Base-by-base conservation (phyloP, 139 green algal species). In the Dunaliella primolecta region DNA sequence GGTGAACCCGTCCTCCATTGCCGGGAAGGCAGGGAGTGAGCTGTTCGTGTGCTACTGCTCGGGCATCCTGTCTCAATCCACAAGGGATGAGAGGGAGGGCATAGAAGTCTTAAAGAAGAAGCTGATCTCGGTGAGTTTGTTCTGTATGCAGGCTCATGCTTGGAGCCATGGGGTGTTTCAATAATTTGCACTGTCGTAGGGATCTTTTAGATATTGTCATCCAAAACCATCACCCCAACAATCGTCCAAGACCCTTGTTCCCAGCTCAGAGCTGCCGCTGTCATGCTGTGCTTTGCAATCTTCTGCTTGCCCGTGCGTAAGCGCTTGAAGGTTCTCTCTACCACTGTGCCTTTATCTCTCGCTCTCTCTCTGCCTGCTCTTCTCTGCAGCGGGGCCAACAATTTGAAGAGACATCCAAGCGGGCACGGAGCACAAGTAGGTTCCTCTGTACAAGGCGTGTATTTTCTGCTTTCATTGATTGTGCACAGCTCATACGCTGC, bases 1-100 rank as follows among this genome's bases (percentile, higher is more conserved):
- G n/a, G 95, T 94, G 86, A 96, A 98, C 89, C 93, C 94, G 29
- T 96, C 95, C 2, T 91, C 94, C 71, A 98, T 98, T 78, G 96
- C 92, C 20, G 87, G 99, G 29, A 94, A 95, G 34, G 96, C 96
- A 2, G 96, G 92, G 1, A 98, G 96, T 83, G 95, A 99, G 85
- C 92, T 99, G 27, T 99, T 99, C 88, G 86, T 98, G 84, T 90
- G 96, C 7, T 99, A 97, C 89, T 64, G 46, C 46, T 64, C 46
- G 7, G 15, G 15, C 46, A 64, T 64, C 7, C 46, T 64, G 46
- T 7, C 7, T 25, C 7, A 7, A 64, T 15, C 46, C 46, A 25
- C 46, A 25, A 64, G 46, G 15, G 46, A 64, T 64, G 46, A 64
- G 46, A 64, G 15, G 15, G 46, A 75, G 36, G 92, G 96, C 37